Conservation (phyloP, 352 stramenopile species). For the Phytophthora pistaciae region DNA sequence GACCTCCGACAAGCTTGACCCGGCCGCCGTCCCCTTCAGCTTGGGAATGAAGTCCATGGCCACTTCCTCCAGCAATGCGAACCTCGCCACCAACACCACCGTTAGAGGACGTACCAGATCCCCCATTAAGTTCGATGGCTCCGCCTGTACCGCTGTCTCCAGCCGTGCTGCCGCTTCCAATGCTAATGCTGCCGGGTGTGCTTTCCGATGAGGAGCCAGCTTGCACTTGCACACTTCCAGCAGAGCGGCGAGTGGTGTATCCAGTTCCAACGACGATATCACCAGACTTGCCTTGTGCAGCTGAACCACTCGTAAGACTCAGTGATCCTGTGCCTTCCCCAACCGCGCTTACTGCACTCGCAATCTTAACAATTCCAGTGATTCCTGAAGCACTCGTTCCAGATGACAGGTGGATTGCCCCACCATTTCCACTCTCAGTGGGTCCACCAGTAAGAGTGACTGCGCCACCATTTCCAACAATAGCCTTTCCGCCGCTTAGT, state of each 20-base stretch:
- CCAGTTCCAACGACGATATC: conserved; percentile 36
- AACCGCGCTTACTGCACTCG: conserved; percentile 18
- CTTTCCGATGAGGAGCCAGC: conserved; percentile 42
- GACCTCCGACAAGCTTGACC: conserved; percentile 43
- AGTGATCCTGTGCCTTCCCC: conserved; percentile 39
- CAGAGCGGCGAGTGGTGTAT: conserved; percentile 24
- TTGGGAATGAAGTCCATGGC: conserved; percentile 44
- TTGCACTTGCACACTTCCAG: conserved; percentile 40
- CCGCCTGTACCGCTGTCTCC: conserved; percentile 41
- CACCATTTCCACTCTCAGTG: conserved; percentile 48
- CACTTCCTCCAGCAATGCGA: conserved; percentile 46
- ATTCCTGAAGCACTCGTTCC: conserved; percentile 43
- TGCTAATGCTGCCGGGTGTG: conserved; percentile 38
- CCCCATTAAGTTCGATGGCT: conserved; percentile 45
- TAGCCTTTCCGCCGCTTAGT: conserved; percentile 54
- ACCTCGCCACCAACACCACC: conserved; percentile 57
- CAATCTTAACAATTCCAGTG: conserved; percentile 39
- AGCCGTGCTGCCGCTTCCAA: conserved; percentile 47
- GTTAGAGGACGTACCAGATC: conserved; percentile 55
- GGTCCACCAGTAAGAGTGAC: conserved; percentile 61
- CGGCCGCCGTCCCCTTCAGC: conserved; percentile 44
- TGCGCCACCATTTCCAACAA: conserved; percentile 44
- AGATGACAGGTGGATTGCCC: conserved; percentile 43
- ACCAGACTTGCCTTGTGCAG: conserved; percentile 34
- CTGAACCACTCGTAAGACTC: conserved; percentile 38